A percentile compares a stretch with the other conserved stretches of the same genome.
phyloP scores from a whole-genome alignment of 2,329 filamentous ascomycete species.

The Ophiostoma triangulosporum region DNA sequence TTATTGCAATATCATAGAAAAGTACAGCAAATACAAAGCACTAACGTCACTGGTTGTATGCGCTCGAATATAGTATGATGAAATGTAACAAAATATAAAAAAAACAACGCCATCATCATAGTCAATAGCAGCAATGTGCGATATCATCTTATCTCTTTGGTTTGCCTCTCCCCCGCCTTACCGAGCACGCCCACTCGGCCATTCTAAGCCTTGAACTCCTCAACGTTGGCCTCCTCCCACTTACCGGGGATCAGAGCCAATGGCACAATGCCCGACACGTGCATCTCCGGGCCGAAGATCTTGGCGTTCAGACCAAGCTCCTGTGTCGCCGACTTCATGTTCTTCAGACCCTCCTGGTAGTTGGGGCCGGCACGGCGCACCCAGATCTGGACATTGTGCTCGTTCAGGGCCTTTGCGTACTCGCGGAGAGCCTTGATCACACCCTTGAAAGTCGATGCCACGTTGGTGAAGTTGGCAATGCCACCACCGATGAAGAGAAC shows the following conservation, averaged over 20 bases:
- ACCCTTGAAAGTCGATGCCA: conserved; percentile 98
- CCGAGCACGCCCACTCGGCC: not conserved
- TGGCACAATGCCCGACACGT: conserved; percentile 93
- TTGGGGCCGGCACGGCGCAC: conserved; percentile 82
- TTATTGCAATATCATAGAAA: too few relatives aligned
- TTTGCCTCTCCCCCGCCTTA: not conserved
- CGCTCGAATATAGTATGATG: not conserved
- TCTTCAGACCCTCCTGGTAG: conserved; percentile 99
- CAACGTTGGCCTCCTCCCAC: conserved; percentile 46
- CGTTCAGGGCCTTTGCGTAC: conserved; percentile 68
- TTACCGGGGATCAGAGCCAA: conserved; percentile 62
- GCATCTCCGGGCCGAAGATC: conserved; percentile 68
- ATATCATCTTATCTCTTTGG: not conserved
- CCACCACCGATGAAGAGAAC: conserved; percentile 98
- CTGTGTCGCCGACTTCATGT: conserved; percentile 93
- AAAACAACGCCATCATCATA: conserved; percentile 1
- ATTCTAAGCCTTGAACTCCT: conserved; percentile 46
- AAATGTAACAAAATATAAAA: not conserved
- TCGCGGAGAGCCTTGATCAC: conserved; percentile 93
- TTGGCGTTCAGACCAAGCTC: conserved; percentile 70
- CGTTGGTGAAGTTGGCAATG: conserved; percentile 99
- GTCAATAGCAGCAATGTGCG: not conserved
- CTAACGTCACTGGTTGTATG: too few relatives aligned
- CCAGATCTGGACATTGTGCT: conserved; percentile 99
- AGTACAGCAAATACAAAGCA: too few relatives aligned